Evolutionary conservation across 371 early-diverging fungal genomes (phyloP), one percentile per base, ranked within the genome.

Genomic region (Batrachochytrium dendrobatidis): DNA sequence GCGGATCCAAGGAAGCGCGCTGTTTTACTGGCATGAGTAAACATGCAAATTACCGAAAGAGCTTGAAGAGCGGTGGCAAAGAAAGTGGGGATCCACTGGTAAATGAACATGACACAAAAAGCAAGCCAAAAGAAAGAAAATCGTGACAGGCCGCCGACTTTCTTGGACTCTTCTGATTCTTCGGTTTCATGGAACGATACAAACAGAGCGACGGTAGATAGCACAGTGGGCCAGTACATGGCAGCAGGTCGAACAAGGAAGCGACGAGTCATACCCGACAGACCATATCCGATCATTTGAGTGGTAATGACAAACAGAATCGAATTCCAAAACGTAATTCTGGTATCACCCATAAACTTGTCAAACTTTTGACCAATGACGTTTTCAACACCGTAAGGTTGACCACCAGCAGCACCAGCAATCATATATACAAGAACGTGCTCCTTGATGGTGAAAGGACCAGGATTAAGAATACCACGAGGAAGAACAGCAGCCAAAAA

Each of bases 371-470:
- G 87, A 49, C 83, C 74, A n/a, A 81, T 76, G 30, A 89, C 60
- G 58, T 89, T 70, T 89, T 39, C 39, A 39, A 39, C n/a, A 39
- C 39, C 39, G 39, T 39, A 39, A 12, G 39, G 39, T n/a, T 39
- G 39, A n/a, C 39, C 39, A 39, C 39, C 39, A n/a, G 39, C 39
- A n/a, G 39, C 39, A 39, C 51, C 32, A 46, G 70, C 66, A 8
- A 63, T 62, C 55, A 83, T 77, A 20, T 81, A 81, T 45, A 90
- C 83, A 30, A 92, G 67, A 24, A 84, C 87, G 59, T 91, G 91
- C 70, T 92, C 92, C 68, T 92, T 92, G 66, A 89, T 82, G 60
- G 83, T 83, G 74, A 92, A 92, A 0, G 88, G 87, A 6, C 91
- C 90, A 1, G 92, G 90, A 45, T 92, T 92, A 61, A 83, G 78